Percentiles rank a stretch among this genome's conserved stretches.
These are phyloP conservation scores for Pittosporum tobira DNA, from an alignment of 129 eudicot genomes.

Conservation along the genomic window DNA sequence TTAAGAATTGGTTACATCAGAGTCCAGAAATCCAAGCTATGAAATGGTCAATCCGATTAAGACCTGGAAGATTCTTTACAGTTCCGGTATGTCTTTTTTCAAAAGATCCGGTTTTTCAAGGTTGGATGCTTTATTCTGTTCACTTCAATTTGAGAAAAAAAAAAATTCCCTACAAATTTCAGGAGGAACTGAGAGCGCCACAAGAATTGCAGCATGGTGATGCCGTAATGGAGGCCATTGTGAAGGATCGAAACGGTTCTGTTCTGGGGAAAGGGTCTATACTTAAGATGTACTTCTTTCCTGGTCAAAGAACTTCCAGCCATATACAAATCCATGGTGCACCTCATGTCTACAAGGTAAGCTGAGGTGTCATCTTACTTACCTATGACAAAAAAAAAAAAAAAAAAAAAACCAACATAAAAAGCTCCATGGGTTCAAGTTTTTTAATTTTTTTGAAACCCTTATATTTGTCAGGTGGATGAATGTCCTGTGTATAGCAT, in stretches of 20 bases:
- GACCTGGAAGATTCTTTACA: conserved; percentile 93
- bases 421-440: no score
- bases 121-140: conserved; percentile 8
- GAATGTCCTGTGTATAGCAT: conserved; percentile 91
- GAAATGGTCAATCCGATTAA: conserved; percentile 94
- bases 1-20: conserved; percentile 82
- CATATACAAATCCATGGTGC: conserved; percentile 89
- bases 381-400: no score
- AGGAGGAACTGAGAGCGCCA: conserved; percentile 90
- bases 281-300: conserved; percentile 94
- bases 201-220: conserved; percentile 94
- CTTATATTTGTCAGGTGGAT: conserved; percentile 49
- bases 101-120: conserved; percentile 7
- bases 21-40: conserved; percentile 94
- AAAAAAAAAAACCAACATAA: no score
- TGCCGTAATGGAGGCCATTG: conserved; percentile 97
- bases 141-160: no score
- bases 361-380: conserved; percentile 1
- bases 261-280: conserved; percentile 94
- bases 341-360: conserved; percentile 93
- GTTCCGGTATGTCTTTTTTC: conserved; percentile 58
- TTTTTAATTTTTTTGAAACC: no score
- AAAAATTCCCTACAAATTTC: conserved; percentile 18
- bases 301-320: conserved; percentile 97
- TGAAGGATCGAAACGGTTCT: conserved; percentile 89